A percentile compares a stretch with the other conserved stretches of the same genome.
Evolutionary conservation across 371 early-diverging fungal genomes (phyloP).

Genomic region (Nematocida sp.): DNA sequence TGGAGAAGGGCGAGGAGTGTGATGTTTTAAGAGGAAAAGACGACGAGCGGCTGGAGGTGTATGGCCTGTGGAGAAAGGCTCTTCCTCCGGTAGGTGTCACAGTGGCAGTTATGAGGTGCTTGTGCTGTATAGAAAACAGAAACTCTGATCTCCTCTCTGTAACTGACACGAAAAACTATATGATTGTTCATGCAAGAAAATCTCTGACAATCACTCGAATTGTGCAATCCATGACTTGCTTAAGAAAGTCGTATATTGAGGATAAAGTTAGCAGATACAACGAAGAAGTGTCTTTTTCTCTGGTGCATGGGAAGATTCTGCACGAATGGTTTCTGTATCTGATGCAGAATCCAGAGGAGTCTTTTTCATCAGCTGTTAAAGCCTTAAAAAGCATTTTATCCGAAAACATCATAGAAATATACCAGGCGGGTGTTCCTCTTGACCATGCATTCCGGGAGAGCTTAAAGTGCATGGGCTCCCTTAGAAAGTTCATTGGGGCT

Average conservation of each 20-base stretch:
- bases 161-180: conserved; percentile 22
- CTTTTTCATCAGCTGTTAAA: not conserved
- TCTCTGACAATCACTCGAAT: conserved; percentile 11
- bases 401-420: not conserved
- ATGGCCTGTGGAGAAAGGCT: conserved; percentile 20
- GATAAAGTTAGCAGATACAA: not conserved
- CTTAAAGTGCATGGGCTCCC: conserved; percentile 20
- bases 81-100: conserved; percentile 14
- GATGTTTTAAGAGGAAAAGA: conserved; percentile 3
- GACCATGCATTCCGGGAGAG: conserved; percentile 11
- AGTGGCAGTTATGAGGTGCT: conserved; percentile 25
- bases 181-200: conserved; percentile 31
- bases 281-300: not conserved
- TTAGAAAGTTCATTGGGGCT: conserved; percentile 10
- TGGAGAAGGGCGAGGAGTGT: not conserved
- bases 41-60: conserved; percentile 8
- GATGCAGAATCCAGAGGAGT: not conserved
- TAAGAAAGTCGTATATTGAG: conserved; percentile 16
- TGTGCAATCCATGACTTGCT: conserved; percentile 1
- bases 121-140: conserved; percentile 8
- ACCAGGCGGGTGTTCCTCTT: not conserved
- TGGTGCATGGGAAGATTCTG: conserved; percentile 18
- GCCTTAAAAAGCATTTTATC: conserved; percentile 25
- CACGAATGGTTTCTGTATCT: conserved; percentile 45
- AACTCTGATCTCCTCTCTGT: not conserved